Evolutionary conservation across 768 basidiomycete genomes (phyloP).

Genomic region (Boletus subcaerulescens): DNA sequence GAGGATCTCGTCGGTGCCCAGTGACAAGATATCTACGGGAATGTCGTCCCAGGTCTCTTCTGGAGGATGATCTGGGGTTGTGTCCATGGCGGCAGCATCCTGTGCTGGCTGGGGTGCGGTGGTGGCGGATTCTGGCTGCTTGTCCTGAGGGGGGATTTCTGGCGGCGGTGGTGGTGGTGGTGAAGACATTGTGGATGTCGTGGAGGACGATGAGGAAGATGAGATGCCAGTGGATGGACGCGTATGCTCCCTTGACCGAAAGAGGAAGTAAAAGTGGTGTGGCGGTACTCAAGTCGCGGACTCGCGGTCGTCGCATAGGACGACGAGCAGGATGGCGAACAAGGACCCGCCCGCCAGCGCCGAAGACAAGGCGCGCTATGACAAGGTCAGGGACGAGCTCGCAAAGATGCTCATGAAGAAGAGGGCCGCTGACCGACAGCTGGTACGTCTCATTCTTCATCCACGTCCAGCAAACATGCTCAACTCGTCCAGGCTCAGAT

Average conservation of each 20-base stretch:
- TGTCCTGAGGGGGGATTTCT: slow-evolving; percentile 41
- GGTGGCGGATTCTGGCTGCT: slow-evolving; percentile 44
- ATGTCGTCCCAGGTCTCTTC: slow-evolving; percentile 92
- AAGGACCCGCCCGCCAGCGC: slow-evolving; percentile 42
- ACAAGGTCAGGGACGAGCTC: slow-evolving; percentile 71
- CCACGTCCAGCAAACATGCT: neutral
- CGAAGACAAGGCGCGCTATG: slow-evolving; percentile 74
- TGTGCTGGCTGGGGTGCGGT: slow-evolving; percentile 31
- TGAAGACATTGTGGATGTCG: slow-evolving; percentile 48
- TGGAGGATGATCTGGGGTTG: slow-evolving; percentile 61
- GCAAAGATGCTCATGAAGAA: slow-evolving; percentile 73
- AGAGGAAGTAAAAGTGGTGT: slow-evolving; percentile 17
- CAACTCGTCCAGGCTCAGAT: slow-evolving; percentile 55
- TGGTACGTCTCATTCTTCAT: slow-evolving; percentile 44
- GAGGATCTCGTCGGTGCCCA: slow-evolving; percentile 82
- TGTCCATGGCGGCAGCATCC: slow-evolving; percentile 60
- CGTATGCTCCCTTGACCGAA: slow-evolving; percentile 26
- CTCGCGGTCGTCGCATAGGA: too few relatives aligned
- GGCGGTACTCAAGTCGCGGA: neutral
- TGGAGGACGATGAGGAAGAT: neutral
- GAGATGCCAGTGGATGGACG: slow-evolving; percentile 16
- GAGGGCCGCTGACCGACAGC: slow-evolving; percentile 68
- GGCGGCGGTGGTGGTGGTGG: slow-evolving; percentile 53
- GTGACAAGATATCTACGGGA: slow-evolving; percentile 77
- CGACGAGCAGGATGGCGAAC: slow-evolving; percentile 32